phyloP scores from a whole-genome alignment of 306 rosid genomes.

The Quillaja saponaria region DNA sequence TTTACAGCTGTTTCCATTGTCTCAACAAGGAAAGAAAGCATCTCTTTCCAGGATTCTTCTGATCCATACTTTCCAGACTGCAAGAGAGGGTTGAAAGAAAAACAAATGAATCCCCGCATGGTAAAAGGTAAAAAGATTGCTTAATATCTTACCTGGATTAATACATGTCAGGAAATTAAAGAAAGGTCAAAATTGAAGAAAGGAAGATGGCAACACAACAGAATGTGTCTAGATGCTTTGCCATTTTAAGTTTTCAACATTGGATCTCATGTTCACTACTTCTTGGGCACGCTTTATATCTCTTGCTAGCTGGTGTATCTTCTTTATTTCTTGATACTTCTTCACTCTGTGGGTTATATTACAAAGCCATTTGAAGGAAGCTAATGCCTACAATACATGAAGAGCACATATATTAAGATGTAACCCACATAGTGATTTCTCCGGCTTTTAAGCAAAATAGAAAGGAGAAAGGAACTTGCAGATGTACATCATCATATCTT shows the following conservation, averaged over 20 bases:
- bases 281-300: constrained; percentile 80
- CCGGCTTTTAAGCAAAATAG: constrained; percentile 9
- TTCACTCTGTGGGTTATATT: constrained; percentile 78
- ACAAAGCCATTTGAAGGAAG: constrained; percentile 74
- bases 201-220: constrained; percentile 23
- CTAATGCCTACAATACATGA: constrained; percentile 63
- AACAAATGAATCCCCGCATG: constrained; percentile 38
- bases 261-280: constrained; percentile 81
- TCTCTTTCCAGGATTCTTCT: constrained; percentile 72
- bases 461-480: constrained; percentile 21
- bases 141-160: constrained; percentile 34
- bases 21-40: constrained; percentile 76
- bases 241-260: constrained; percentile 86
- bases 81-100: constrained; percentile 1
- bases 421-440: constrained; percentile 17
- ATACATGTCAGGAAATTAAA: constrained; percentile 19
- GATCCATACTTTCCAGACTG: constrained; percentile 80
- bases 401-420: constrained; percentile 31
- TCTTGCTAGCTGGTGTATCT: constrained; percentile 59
- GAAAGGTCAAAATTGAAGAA: not conserved
- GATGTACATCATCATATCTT: constrained; percentile 76
- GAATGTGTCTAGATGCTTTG: constrained; percentile 61
- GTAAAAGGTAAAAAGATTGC: constrained; percentile 28
- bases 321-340: constrained; percentile 87
- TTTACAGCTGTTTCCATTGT: constrained; percentile 93